Base-by-base conservation (phyloP, 768 basidiomycete species). In the Chiua virens region DNA sequence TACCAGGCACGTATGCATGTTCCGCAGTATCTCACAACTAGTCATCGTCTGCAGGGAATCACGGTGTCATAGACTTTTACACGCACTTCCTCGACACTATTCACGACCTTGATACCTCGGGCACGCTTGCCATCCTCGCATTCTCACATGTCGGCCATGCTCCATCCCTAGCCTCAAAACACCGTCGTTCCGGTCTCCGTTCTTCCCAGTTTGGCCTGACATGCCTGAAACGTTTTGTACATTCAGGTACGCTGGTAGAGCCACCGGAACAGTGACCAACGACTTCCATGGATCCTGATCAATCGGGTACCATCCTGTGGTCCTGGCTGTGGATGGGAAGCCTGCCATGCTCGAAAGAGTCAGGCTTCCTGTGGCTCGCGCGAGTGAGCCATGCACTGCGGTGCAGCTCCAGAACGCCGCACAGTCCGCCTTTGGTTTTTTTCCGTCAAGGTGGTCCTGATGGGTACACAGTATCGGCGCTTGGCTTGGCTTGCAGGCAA, bases 391-490 rank as follows among this genome's bases (percentile, higher is more conserved):
- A n/a, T n/a, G n/a, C n/a, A n/a, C n/a, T n/a, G n/a, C n/a, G n/a
- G 69, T 73, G 27, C 86, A 87, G 66, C 67, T 87, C 9, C 71
- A 80, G 56, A 76, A 74, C 45, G 78, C 79, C 28, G 83, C 50
- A 75, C 57, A 40, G 32, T 47, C 62, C 15, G 57, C 48, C n/a
- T 78, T 70, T 58, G 57, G 67, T 11, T 23, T 54, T n/a, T 53
- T 62, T 8, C n/a, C n/a, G 65, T 71, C 13, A 74, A 66, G 50
- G 63, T 85, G 23, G 63, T 85, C 17, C 21, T 87, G 0, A 62
- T 77, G 20, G 86, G 83, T n/a, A 9, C 89, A 92, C 55, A 88
- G 86, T 47, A 79, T 91, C 14, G 89, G 89, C 2, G 70, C 80
- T 2, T 92, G 88, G 87, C 72, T 92, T 45, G 63, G 76, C 5